These are phyloP conservation scores for Botryotinia globosa DNA, from an alignment of 2,329 filamentous ascomycete genomes.

Conservation along the genomic window DNA sequence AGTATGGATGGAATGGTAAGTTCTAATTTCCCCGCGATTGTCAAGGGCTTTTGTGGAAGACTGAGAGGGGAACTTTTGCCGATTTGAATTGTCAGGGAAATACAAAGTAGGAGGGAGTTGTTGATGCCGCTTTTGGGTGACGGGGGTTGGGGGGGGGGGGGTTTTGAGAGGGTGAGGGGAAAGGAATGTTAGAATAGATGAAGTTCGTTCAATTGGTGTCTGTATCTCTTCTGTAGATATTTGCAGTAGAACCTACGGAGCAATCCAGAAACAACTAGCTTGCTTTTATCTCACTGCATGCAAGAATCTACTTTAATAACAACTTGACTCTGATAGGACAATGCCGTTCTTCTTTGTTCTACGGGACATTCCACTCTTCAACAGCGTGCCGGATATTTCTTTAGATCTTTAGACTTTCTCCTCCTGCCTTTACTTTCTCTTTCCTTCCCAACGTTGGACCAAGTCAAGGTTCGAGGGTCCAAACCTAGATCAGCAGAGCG, in stretches of 20 bases:
- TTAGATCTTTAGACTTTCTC: neutral
- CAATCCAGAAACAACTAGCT: neutral
- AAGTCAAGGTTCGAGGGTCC: constrained; percentile 5
- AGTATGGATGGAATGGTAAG: constrained; percentile 3
- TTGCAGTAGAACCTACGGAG: neutral
- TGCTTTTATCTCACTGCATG: neutral
- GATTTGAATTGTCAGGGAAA: constrained; percentile 9
- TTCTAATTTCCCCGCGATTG: neutral
- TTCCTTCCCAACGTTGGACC: neutral
- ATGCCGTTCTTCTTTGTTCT: neutral
- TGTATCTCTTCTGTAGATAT: neutral
- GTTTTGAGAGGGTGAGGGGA: neutral
- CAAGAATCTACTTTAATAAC: neutral
- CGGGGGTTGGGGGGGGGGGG: no score
- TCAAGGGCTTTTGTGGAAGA: neutral
- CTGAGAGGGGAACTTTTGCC: constrained; percentile 10
- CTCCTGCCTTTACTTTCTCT: neutral
- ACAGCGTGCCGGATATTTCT: neutral
- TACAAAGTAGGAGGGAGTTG: no score
- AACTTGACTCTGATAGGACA: constrained; percentile 1
- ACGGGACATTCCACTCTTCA: neutral
- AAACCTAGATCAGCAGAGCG: neutral
- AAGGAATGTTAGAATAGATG: neutral
- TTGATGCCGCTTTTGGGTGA: constrained; percentile 14
- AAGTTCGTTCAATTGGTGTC: neutral